Evolutionary conservation across 768 basidiomycete genomes (phyloP).

Genomic region (Psilocybe subaeruginosa): DNA sequence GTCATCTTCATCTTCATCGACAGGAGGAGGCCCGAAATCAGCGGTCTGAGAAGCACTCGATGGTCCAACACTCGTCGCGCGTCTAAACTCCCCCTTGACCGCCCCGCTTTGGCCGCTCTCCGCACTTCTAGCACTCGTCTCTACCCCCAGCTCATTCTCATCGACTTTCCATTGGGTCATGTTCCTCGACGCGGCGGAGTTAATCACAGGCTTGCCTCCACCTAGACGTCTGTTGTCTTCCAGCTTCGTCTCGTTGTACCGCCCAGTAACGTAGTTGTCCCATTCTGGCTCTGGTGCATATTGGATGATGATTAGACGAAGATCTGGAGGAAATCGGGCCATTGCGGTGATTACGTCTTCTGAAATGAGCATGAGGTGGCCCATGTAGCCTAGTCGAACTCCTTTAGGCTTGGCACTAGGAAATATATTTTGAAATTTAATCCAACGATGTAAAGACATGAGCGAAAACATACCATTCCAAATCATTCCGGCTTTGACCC

Average conservation of each 20-base stretch:
- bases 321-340: constrained; percentile 82
- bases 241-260: constrained; percentile 85
- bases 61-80: constrained; percentile 45
- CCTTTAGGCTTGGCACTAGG: constrained; percentile 72
- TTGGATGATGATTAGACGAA: constrained; percentile 63
- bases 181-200: constrained; percentile 30
- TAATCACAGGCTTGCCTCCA: constrained; percentile 77
- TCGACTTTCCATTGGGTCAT: constrained; percentile 69
- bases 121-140: constrained; percentile 1
- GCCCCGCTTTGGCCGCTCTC: constrained; percentile 19
- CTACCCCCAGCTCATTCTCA: constrained; percentile 48
- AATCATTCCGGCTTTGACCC: constrained; percentile 80
- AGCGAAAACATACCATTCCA: constrained; percentile 56
- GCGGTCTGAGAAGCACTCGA: constrained; percentile 36
- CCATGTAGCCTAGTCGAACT: constrained; percentile 92
- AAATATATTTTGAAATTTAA: background rate
- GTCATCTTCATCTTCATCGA: constrained; percentile 49
- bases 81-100: constrained; percentile 60
- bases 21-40: constrained; percentile 38
- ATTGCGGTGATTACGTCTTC: constrained; percentile 93
- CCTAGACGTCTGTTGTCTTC: constrained; percentile 81
- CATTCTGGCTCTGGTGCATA: constrained; percentile 80
- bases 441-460: constrained; percentile 2
- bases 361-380: constrained; percentile 91
- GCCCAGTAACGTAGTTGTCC: constrained; percentile 87